Evolutionary conservation across 148 eudicot species (phyloP), one percentile per base, ranked within the genome.

Genomic region (Chenopodium berlandieri): DNA sequence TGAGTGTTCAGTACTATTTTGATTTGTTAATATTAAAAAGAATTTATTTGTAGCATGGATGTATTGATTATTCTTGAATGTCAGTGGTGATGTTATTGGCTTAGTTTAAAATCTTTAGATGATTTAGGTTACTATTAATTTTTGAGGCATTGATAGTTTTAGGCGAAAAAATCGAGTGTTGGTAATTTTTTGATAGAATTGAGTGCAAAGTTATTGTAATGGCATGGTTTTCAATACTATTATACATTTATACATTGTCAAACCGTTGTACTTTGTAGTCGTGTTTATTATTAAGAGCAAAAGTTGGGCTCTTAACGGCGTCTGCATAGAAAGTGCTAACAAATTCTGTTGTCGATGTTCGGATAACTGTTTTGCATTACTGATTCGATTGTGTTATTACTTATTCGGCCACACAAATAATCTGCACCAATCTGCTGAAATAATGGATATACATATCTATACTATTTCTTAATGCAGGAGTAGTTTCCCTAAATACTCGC

Each of bases 401-500:
- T 23, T 27, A 12, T 56, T 30, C 71, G 13, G 20, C 44, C 16
- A 20, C 71, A 31, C 71, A 31, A 3, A 30, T 30, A 19, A 4
- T 17, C 40, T 16, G 44, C 46, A 32, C 9, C 2, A 31, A 31
- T 37, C 22, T 78, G 64, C 25, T 9, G 4, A 13, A 44, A 23
- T 0, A 40, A 4, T 60, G 25, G 58, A 47, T 72, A 0, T 62
- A 44, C 25, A 14, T 6, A 72, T 34, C 14, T 69, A 22, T 7
- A 56, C 47, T 50, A 30, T 16, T 14, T 71, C 34, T 73, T 31
- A n/a, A 79, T 83, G 82, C 79, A 94, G 98, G 91, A 84, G 82
- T 73, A 81, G 92, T 64, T 88, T 88, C 4, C 84, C 87, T 62
- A 92, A 90, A 81, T 93, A 90, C 88, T 89, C 90, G 75, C 97